phyloP scores from a whole-genome alignment of 768 basidiomycete species.

The Termitomyces titanicus region DNA sequence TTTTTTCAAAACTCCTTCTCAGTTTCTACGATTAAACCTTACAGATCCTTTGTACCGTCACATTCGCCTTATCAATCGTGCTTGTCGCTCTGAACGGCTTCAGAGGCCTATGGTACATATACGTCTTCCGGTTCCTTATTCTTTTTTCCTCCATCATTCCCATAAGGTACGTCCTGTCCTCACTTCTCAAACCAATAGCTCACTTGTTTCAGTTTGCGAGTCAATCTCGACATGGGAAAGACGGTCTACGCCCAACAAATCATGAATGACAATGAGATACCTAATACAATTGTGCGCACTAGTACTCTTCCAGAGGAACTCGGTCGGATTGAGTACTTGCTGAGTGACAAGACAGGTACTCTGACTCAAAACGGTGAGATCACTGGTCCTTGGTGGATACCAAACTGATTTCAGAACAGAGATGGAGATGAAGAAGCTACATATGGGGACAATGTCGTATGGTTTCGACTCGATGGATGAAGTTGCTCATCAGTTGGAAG shows the following conservation, averaged over 20 bases:
- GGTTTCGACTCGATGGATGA: slow-evolving; percentile 99
- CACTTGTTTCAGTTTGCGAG: slow-evolving; percentile 68
- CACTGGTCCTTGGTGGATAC: not conserved
- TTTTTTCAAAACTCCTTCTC: slow-evolving; percentile 15
- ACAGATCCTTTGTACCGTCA: slow-evolving; percentile 92
- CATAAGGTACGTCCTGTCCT: slow-evolving; percentile 71
- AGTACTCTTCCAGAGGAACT: slow-evolving; percentile 96
- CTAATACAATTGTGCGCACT: slow-evolving; percentile 94
- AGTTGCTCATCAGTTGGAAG: slow-evolving; percentile 85
- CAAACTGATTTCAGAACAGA: slow-evolving; percentile 43
- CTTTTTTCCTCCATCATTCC: slow-evolving; percentile 99
- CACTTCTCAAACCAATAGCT: not conserved
- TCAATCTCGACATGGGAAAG: slow-evolving; percentile 99
- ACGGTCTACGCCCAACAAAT: slow-evolving; percentile 96
- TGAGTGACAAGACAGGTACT: slow-evolving; percentile 98
- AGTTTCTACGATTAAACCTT: not conserved
- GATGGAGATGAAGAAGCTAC: slow-evolving; percentile 99
- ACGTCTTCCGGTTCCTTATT: slow-evolving; percentile 94
- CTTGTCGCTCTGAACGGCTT: slow-evolving; percentile 97
- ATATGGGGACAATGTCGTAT: slow-evolving; percentile 98
- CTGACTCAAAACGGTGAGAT: slow-evolving; percentile 90
- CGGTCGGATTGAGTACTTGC: slow-evolving; percentile 89
- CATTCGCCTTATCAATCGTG: slow-evolving; percentile 85
- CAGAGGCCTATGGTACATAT: slow-evolving; percentile 92
- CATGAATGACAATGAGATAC: slow-evolving; percentile 90